Evolutionary conservation across 2,329 filamentous ascomycete genomes (phyloP).

Genomic region (Cryphonectria parasitica): DNA sequence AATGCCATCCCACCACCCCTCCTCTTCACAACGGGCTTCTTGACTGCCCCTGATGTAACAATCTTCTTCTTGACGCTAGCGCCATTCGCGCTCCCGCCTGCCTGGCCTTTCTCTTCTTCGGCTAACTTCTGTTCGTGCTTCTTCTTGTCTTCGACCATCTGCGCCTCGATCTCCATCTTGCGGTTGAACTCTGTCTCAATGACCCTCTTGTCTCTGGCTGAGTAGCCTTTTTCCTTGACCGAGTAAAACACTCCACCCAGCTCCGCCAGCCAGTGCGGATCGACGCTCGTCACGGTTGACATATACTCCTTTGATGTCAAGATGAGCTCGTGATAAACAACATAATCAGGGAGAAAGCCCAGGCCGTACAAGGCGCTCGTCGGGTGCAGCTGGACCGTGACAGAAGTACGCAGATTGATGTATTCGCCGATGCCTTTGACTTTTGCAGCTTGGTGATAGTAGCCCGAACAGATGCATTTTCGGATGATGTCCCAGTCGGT

Average conservation of each 20-base stretch:
- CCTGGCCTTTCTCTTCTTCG: constrained; percentile 54
- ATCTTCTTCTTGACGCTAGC: constrained; percentile 55
- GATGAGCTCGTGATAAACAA: constrained; percentile 97
- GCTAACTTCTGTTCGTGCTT: constrained; percentile 62
- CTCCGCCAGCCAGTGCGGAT: constrained; percentile 96
- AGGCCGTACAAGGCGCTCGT: constrained; percentile 91
- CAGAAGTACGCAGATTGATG: constrained; percentile 91
- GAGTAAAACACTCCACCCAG: constrained; percentile 97
- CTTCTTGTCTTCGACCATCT: constrained; percentile 87
- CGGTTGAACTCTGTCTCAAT: constrained; percentile 91
- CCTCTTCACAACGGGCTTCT: constrained; percentile 62
- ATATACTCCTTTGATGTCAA: constrained; percentile 98
- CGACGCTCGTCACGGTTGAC: constrained; percentile 93
- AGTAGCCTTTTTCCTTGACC: constrained; percentile 97
- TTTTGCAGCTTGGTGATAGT: constrained; percentile 96
- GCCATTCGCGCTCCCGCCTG: constrained; percentile 39
- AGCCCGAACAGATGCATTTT: constrained; percentile 95
- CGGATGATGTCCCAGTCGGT: constrained; percentile 97
- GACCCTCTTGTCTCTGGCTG: constrained; percentile 79
- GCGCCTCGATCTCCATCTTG: constrained; percentile 88
- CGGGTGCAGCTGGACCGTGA: constrained; percentile 92
- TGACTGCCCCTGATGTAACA: constrained; percentile 64
- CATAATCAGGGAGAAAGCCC: constrained; percentile 93
- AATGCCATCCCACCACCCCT: constrained; percentile 50
- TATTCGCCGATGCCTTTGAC: constrained; percentile 98